phyloP scores from a whole-genome alignment of 2,329 filamentous ascomycete species.

The Diaporthe batatas region DNA sequence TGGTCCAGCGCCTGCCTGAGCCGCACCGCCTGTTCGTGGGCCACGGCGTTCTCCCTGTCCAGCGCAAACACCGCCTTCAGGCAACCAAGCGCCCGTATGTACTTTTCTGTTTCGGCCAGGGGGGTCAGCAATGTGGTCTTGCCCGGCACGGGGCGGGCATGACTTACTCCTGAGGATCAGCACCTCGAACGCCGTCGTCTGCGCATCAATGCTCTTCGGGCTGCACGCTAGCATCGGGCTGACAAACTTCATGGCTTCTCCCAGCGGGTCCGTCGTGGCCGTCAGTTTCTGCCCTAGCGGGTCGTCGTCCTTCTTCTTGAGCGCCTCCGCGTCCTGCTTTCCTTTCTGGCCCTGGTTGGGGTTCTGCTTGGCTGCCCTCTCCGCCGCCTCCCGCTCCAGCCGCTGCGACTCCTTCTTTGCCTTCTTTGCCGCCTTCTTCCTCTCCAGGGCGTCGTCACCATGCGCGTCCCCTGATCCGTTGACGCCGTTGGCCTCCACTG shows the following conservation, averaged over 20 bases:
- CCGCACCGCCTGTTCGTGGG: constrained; percentile 80
- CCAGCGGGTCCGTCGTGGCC: constrained; percentile 84
- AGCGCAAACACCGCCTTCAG: constrained; percentile 80
- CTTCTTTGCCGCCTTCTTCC: constrained; percentile 91
- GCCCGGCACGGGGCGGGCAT: too few species aligned
- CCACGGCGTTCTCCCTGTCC: constrained; percentile 75
- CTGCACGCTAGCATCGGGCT: constrained; percentile 84
- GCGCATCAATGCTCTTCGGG: constrained; percentile 83
- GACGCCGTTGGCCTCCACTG: constrained; percentile 71
- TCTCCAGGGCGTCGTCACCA: constrained; percentile 73
- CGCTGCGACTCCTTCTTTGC: constrained; percentile 79
- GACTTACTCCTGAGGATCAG: constrained; percentile 84
- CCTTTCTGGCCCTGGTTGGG: constrained; percentile 81
- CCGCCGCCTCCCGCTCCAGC: constrained; percentile 81
- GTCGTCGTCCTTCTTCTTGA: constrained; percentile 92
- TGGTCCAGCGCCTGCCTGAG: constrained; percentile 75
- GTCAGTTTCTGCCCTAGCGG: constrained; percentile 85
- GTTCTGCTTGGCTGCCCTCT: constrained; percentile 83
- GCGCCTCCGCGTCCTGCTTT: constrained; percentile 68
- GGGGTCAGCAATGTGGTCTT: constrained; percentile 47
- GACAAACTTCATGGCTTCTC: constrained; percentile 89
- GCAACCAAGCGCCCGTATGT: constrained; percentile 87
- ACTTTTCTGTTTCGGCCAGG: constrained; percentile 76
- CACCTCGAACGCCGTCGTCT: constrained; percentile 90
- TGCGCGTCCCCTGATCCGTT: constrained; percentile 62